Evolutionary conservation across 169 alveolate genomes (phyloP), one percentile per base, ranked within the genome.

Genomic region (Plasmodium fragile): DNA sequence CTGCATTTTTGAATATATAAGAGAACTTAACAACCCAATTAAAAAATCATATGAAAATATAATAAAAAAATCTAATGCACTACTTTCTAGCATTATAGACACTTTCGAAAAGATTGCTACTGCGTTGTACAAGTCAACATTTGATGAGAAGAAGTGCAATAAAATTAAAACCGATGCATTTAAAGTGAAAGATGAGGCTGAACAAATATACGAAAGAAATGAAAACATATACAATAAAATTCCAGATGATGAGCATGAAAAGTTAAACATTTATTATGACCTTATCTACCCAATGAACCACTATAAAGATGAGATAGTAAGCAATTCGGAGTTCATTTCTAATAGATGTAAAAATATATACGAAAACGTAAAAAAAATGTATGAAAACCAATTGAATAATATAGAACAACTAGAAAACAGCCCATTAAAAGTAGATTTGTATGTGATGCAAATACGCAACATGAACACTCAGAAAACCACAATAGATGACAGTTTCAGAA

Each of bases 41-140:
- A 77, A 30, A 7, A 0, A 77, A 10, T n/a, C 3, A 3, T 77
- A 77, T 77, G 83, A 77, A 77, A 25, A 8, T n/a, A 39, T 30
- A n/a, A n/a, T 77, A 77, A 77, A 6, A 18, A 39, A 36, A 34
- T 77, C 28, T 77, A 77, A 77, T 36, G 53, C 39, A 32, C 32
- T 36, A 18, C n/a, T 77, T 39, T 34, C 83, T 77, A 77, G 18
- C 16, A 32, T 77, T 36, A 36, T 77, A 77, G 83, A 77, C 13
- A 77, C 25, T 0, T 39, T 77, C 5, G 39, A 28, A 77, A 77
- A 77, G 0, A 36, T 8, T n/a, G 53, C 53, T 10, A 28, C 41
- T 13, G 13, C 34, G 30, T 7, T 77, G 25, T 2, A 39, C 28
- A 1, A 77, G 10, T 18, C n/a, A 2, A 34, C 53, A 77, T n/a